These are phyloP conservation scores for Cydonia oblonga DNA, from an alignment of 331 rosid genomes.

Conservation along the genomic window DNA sequence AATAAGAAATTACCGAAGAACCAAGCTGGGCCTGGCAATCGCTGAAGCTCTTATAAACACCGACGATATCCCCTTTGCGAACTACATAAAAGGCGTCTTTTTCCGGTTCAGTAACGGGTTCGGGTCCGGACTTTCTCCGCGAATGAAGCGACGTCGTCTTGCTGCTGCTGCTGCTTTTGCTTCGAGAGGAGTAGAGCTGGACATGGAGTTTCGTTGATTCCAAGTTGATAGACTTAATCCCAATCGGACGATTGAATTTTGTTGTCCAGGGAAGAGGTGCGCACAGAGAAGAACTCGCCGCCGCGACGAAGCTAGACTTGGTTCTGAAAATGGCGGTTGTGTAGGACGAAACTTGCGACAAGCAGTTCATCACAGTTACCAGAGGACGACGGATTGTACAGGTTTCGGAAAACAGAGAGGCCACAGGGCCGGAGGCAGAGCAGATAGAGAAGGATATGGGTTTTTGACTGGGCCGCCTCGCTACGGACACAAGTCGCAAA, in stretches of 20 bases:
- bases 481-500: neutral
- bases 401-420: neutral
- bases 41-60: conserved; percentile 45
- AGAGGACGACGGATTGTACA: neutral
- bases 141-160: conserved; percentile 17
- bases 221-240: conserved; percentile 17
- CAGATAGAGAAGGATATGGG: neutral
- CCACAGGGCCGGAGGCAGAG: neutral
- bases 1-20: conserved; percentile 48
- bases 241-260: neutral
- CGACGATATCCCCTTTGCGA: conserved; percentile 76
- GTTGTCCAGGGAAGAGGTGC: conserved; percentile 12
- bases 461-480: neutral
- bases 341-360: conserved; percentile 37
- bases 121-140: conserved; percentile 24
- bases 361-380: conserved; percentile 44
- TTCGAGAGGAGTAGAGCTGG: conserved; percentile 44
- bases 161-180: neutral
- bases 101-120: conserved; percentile 36
- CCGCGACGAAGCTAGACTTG: neutral
- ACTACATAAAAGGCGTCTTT: conserved; percentile 65
- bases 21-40: conserved; percentile 87
- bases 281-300: neutral
- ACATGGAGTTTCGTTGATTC: conserved; percentile 19
- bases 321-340: conserved; percentile 31